Evolutionary conservation across 2,329 filamentous ascomycete species (phyloP).

Genomic region (Fusarium irregulare): DNA sequence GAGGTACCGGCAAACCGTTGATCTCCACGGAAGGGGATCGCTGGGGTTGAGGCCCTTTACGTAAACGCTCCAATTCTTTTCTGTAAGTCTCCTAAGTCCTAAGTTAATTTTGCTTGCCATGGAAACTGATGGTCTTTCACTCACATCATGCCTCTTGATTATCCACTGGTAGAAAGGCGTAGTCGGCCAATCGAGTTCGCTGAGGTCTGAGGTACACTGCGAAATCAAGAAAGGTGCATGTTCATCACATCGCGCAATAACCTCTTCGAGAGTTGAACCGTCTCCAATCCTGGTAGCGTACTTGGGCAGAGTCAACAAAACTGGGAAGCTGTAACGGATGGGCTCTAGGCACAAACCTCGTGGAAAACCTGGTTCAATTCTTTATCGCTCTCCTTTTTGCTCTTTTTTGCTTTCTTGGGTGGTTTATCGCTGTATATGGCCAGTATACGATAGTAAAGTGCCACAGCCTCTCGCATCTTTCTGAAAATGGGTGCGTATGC

Average conservation of each 20-base stretch:
- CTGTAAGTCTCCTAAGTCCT: conserved; percentile 43
- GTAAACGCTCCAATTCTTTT: conserved; percentile 37
- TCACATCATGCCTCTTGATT: conserved; percentile 54
- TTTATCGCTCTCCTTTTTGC: conserved; percentile 46
- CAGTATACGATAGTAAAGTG: conserved; percentile 71
- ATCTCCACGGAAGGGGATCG: conserved; percentile 35
- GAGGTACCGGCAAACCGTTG: conserved; percentile 1
- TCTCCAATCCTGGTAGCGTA: conserved; percentile 66
- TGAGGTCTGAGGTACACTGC: conserved; percentile 58
- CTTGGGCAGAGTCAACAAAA: conserved; percentile 44
- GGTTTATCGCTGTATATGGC: conserved; percentile 62
- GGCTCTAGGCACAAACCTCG: conserved; percentile 38
- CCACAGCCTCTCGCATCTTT: conserved; percentile 71
- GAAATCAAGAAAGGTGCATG: conserved; percentile 64
- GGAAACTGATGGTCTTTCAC: conserved; percentile 17
- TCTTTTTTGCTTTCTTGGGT: conserved; percentile 47
- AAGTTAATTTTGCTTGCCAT: not conserved
- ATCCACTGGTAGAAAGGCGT: conserved; percentile 65
- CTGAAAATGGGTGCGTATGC: conserved; percentile 67
- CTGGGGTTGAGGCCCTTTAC: conserved; percentile 36
- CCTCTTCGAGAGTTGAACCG: conserved; percentile 63
- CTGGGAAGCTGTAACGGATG: not conserved
- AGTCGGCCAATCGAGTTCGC: conserved; percentile 54
- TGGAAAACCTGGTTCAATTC: conserved; percentile 50
- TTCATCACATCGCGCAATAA: conserved; percentile 57